phyloP scores from a whole-genome alignment of 129 eudicot species.

The Centella asiatica region DNA sequence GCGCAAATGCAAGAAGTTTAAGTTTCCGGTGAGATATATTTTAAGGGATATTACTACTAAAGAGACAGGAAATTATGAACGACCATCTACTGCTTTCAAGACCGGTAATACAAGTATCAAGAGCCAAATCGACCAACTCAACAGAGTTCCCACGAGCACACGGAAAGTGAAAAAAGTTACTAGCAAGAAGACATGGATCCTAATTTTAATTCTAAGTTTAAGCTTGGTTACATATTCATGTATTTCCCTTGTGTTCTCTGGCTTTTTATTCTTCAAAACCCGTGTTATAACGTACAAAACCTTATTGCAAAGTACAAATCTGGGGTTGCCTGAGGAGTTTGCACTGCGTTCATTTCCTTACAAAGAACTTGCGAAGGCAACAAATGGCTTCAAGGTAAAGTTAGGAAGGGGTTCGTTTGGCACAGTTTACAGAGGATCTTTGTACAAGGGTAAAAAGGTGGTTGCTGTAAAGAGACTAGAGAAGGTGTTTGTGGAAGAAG shows the following conservation, averaged over 20 bases:
- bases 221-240: constrained; percentile 25
- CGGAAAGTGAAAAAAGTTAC: neutral
- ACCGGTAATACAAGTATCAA: neutral
- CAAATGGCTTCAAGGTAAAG: constrained; percentile 28
- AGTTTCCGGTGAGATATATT: constrained; percentile 22
- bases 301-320: constrained; percentile 14
- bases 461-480: constrained; percentile 51
- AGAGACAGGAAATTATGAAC: no score
- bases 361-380: constrained; percentile 31
- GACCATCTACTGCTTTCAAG: constrained; percentile 13
- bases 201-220: constrained; percentile 19
- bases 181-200: constrained; percentile 21
- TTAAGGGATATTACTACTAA: neutral
- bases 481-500: constrained; percentile 31
- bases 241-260: constrained; percentile 19
- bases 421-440: constrained; percentile 33
- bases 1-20: constrained; percentile 14
- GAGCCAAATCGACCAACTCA: no score
- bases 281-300: constrained; percentile 27
- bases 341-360: constrained; percentile 21
- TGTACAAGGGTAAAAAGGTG: constrained; percentile 20
- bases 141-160: neutral
- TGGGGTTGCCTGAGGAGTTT: constrained; percentile 28
- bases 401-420: constrained; percentile 47
- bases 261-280: constrained; percentile 19